These are phyloP conservation scores for Penicillium desertorum DNA, from an alignment of 495 filamentous ascomycete genomes.

Conservation along the genomic window DNA sequence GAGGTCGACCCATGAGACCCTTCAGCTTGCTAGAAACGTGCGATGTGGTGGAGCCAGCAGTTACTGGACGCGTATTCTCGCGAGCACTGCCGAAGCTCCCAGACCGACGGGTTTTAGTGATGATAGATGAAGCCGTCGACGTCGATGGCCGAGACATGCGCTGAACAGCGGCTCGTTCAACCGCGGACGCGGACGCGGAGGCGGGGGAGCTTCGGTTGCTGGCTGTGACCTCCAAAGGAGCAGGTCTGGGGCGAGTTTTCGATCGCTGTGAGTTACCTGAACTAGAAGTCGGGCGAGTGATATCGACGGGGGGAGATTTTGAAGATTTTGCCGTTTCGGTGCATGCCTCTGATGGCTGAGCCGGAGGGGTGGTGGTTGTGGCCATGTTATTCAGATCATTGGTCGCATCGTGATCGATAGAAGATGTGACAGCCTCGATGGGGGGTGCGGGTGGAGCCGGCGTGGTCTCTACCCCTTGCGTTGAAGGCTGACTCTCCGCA, in stretches of 20 bases:
- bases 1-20: conserved; percentile 49
- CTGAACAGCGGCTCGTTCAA: conserved; percentile 54
- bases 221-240: conserved; percentile 26
- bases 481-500: conserved; percentile 23
- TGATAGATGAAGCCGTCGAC: conserved; percentile 33
- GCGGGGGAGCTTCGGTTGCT: conserved; percentile 28
- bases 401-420: conserved; percentile 20
- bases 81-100: conserved; percentile 49
- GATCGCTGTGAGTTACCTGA: conserved; percentile 40
- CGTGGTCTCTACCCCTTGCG: conserved; percentile 37
- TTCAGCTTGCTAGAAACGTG: conserved; percentile 55
- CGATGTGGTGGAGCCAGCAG: conserved; percentile 54
- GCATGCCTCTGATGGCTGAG: conserved; percentile 12
- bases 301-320: conserved; percentile 11
- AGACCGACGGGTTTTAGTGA: conserved; percentile 36
- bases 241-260: conserved; percentile 29
- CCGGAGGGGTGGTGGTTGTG: conserved; percentile 15
- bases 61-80: conserved; percentile 51
- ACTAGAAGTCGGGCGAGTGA: conserved; percentile 27
- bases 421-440: conserved; percentile 29
- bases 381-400: conserved; percentile 24
- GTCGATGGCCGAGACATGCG: conserved; percentile 42
- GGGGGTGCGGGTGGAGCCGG: conserved; percentile 24
- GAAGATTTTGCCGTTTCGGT: conserved; percentile 9
- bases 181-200: conserved; percentile 20